These are phyloP conservation scores for Amanita phalloides DNA, from an alignment of 768 basidiomycete species.

Conservation along the genomic window DNA sequence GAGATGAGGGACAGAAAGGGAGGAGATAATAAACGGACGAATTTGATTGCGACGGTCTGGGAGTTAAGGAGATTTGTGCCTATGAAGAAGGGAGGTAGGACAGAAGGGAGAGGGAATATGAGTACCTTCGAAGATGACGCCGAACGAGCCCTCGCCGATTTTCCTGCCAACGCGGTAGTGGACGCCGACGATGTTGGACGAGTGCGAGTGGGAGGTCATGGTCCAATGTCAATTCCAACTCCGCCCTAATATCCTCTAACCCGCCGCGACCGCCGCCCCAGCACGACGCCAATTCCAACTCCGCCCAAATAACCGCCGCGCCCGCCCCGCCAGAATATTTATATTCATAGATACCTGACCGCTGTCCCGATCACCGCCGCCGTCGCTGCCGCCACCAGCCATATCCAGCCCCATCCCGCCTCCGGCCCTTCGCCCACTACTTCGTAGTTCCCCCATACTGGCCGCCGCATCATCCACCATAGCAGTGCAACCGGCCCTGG, in stretches of 20 bases:
- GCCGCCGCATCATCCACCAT: constrained; percentile 39
- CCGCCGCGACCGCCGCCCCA: constrained; percentile 10
- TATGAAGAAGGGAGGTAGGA: constrained; percentile 18
- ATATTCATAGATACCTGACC: too few species aligned
- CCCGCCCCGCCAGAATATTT: too few species aligned
- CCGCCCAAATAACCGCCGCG: too few species aligned
- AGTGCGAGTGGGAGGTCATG: constrained; percentile 52
- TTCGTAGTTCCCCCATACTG: constrained; percentile 32
- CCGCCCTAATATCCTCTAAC: constrained; percentile 15
- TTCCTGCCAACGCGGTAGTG: constrained; percentile 98
- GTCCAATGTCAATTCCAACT: constrained; percentile 17
- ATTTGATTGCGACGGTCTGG: constrained; percentile 99
- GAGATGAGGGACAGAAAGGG: constrained; percentile 7
- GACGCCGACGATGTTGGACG: constrained; percentile 79
- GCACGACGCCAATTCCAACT: too few species aligned
- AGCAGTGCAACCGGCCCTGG: constrained; percentile 41
- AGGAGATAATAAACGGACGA: constrained; percentile 51
- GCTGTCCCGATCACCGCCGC: constrained; percentile 11
- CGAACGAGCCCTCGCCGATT: constrained; percentile 98
- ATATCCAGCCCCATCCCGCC: constrained; percentile 20
- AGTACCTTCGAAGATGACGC: constrained; percentile 88
- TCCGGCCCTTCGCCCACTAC: constrained; percentile 24
- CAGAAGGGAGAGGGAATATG: constrained; percentile 2
- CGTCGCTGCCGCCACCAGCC: constrained; percentile 15
- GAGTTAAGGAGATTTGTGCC: constrained; percentile 97